Conservation (phyloP, 371 early-diverging fungal genomes). For the Mortierella sp. region DNA sequence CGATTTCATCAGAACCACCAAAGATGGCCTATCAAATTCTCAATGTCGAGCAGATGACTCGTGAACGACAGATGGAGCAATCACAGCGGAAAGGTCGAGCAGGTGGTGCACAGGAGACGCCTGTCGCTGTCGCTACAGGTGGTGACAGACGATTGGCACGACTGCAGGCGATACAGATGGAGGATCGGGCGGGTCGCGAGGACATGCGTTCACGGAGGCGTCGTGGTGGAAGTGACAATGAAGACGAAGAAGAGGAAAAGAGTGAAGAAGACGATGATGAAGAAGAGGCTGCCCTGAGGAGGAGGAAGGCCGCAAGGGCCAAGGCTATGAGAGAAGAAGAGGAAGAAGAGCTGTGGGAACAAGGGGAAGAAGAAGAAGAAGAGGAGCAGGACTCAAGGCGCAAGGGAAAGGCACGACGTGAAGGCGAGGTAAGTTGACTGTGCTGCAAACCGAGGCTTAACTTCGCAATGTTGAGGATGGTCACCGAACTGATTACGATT, state of each 20-base stretch:
- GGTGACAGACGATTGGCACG: constrained; percentile 39
- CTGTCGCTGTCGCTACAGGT: background rate
- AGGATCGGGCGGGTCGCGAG: constrained; percentile 26
- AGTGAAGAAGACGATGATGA: constrained; percentile 49
- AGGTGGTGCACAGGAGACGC: background rate
- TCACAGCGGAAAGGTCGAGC: background rate
- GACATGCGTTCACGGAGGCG: constrained; percentile 32
- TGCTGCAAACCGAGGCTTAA: no score
- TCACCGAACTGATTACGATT: no score
- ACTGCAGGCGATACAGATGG: constrained; percentile 28
- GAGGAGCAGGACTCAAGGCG: constrained; percentile 36
- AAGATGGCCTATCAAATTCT: constrained; percentile 39
- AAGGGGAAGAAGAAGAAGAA: constrained; percentile 64
- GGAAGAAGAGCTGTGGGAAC: constrained; percentile 51
- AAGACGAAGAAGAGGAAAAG: constrained; percentile 18
- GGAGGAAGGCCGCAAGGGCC: constrained; percentile 53
- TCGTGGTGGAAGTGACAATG: constrained; percentile 33
- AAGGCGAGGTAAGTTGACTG: constrained; percentile 30
- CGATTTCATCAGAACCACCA: constrained; percentile 19
- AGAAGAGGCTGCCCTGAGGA: constrained; percentile 50
- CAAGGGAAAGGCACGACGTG: constrained; percentile 30
- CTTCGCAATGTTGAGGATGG: constrained; percentile 12
- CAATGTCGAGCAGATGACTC: constrained; percentile 48
- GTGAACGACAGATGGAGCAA: constrained; percentile 31
- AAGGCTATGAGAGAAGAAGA: constrained; percentile 45